Evolutionary conservation across 2,329 filamentous ascomycete species (phyloP).

Genomic region (Verticillium tricorpus): DNA sequence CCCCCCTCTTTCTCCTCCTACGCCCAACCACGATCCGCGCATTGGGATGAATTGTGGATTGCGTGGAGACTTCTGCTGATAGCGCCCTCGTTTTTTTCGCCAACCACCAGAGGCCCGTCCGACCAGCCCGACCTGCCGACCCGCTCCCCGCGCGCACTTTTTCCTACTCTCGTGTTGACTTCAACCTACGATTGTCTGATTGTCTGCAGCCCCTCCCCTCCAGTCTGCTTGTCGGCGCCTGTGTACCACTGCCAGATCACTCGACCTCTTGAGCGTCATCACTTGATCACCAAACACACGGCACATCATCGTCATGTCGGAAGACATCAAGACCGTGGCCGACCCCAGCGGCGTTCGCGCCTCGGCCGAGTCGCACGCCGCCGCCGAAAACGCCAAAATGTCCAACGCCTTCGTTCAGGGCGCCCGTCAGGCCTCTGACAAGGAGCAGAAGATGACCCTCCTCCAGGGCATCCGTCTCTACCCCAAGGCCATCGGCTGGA

Average conservation of each 20-base stretch:
- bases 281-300: not conserved
- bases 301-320: not conserved
- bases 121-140: not conserved
- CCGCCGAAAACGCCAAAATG: constrained; percentile 15
- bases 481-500: constrained; percentile 82
- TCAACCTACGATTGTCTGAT: not conserved
- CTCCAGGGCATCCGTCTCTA: constrained; percentile 75
- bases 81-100: not conserved
- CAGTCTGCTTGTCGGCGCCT: not conserved
- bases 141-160: not conserved
- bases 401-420: constrained; percentile 34
- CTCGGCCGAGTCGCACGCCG: constrained; percentile 7
- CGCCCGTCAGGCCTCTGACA: constrained; percentile 48
- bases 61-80: not conserved
- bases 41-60: not conserved
- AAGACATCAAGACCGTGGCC: constrained; percentile 7
- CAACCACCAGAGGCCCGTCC: not conserved
- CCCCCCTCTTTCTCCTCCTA: not conserved
- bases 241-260: not conserved
- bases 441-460: constrained; percentile 67
- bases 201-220: not conserved
- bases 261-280: not conserved
- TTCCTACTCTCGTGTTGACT: not conserved
- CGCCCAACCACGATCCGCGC: not conserved
- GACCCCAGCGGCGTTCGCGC: constrained; percentile 5